A percentile compares a stretch with the other conserved stretches of the same genome.
Conservation (phyloP, 1,284 basidiomycete species). For the Naganishia sp. region DNA sequence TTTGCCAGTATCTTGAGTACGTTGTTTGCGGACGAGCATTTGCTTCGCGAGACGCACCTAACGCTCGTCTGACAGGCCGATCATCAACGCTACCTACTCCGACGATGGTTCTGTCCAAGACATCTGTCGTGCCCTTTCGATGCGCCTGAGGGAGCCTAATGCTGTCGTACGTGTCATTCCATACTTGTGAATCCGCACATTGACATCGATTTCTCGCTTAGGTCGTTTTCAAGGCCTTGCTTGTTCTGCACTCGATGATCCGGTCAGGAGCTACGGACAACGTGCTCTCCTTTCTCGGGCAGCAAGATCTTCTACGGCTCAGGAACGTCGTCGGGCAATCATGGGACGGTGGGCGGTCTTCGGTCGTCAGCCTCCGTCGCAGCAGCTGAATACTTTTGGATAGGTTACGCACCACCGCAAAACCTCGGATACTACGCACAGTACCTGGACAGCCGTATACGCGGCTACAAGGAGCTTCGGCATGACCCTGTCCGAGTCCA, state of each 20-base stretch:
- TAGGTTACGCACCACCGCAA: conserved; percentile 80
- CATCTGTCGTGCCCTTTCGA: conserved; percentile 81
- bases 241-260: conserved; percentile 94
- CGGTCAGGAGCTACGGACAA: conserved; percentile 90
- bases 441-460: conserved; percentile 87
- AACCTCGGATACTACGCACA: conserved; percentile 83
- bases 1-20: conserved; percentile 23
- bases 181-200: background rate
- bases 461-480: conserved; percentile 84
- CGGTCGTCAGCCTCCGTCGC: conserved; percentile 25
- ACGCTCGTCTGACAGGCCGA: conserved; percentile 66
- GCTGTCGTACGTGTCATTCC: conserved; percentile 65
- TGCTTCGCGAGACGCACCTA: background rate
- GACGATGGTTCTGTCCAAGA: conserved; percentile 89
- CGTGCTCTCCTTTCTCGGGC: conserved; percentile 77
- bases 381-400: background rate
- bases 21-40: background rate
- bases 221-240: conserved; percentile 95
- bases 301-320: conserved; percentile 72
- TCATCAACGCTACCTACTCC: conserved; percentile 90
- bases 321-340: conserved; percentile 70
- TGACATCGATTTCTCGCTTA: conserved; percentile 44
- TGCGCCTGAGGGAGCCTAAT: conserved; percentile 85
- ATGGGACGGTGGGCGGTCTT: conserved; percentile 70
- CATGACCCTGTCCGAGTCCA: conserved; percentile 92